phyloP scores from a whole-genome alignment of 148 eudicot genomes.

The Chenopodium album region DNA sequence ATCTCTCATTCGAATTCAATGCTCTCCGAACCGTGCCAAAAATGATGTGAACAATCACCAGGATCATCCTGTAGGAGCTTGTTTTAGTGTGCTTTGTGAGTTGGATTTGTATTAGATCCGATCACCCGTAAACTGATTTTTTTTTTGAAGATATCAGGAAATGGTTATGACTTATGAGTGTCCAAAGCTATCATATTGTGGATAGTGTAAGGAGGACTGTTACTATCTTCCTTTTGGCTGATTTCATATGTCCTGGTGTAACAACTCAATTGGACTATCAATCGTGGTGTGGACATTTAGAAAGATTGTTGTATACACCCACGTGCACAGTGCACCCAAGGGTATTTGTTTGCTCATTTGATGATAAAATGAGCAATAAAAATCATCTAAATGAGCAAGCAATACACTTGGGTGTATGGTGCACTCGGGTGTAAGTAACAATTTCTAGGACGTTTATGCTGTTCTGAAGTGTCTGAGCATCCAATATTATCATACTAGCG shows the following conservation, averaged over 20 bases:
- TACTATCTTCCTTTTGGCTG: neutral
- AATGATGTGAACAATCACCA: neutral
- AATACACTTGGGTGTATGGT: too few relatives aligned
- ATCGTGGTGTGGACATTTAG: too few relatives aligned
- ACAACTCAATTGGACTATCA: neutral
- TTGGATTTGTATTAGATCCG: neutral
- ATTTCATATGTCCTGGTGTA: neutral
- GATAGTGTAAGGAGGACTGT: neutral
- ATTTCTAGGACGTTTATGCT: neutral
- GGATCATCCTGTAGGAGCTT: neutral
- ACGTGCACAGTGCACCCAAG: too few relatives aligned
- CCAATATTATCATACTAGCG: neutral
- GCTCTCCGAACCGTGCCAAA: too few relatives aligned
- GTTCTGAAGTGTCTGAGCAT: neutral
- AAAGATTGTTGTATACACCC: too few relatives aligned
- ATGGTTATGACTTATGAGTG: neutral
- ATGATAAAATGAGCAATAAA: too few relatives aligned
- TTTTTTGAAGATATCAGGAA: neutral
- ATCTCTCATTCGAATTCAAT: too few relatives aligned
- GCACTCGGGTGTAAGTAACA: too few relatives aligned
- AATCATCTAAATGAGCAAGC: too few relatives aligned
- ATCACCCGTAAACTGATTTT: neutral
- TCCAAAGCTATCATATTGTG: neutral
- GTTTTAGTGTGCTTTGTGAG: neutral
- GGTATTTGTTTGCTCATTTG: too few relatives aligned